phyloP scores from a whole-genome alignment of 2,329 filamentous ascomycete species.

The Aspergillus thermomutatus region DNA sequence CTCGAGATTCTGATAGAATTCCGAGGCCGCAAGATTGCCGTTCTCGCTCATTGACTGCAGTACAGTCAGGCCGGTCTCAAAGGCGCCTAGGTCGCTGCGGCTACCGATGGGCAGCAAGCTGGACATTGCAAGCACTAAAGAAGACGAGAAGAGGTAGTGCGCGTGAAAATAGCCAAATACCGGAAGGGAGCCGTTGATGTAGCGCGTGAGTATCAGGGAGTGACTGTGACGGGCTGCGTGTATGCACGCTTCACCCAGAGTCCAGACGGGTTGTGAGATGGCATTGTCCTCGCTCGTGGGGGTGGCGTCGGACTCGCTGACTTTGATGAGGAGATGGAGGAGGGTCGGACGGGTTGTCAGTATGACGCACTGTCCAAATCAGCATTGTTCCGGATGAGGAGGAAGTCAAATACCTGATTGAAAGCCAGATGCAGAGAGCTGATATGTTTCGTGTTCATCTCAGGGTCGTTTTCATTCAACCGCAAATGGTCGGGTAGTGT shows the following conservation, averaged over 20 bases:
- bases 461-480: constrained; percentile 30
- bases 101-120: constrained; percentile 32
- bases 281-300: constrained; percentile 15
- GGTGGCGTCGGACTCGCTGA: constrained; percentile 20
- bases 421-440: constrained; percentile 38
- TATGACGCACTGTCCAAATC: constrained; percentile 31
- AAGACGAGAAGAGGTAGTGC: constrained; percentile 39
- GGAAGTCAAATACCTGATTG: constrained; percentile 21
- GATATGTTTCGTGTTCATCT: constrained; percentile 31
- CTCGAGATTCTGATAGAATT: constrained; percentile 33
- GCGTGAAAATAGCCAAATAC: constrained; percentile 41
- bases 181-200: constrained; percentile 38
- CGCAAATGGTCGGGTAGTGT: constrained; percentile 33
- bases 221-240: constrained; percentile 37
- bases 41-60: constrained; percentile 34
- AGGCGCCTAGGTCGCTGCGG: constrained; percentile 27
- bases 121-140: constrained; percentile 37
- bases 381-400: background rate
- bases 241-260: constrained; percentile 38
- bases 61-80: constrained; percentile 32
- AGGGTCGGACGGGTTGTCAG: constrained; percentile 39
- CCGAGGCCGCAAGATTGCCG: constrained; percentile 33
- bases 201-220: constrained; percentile 35
- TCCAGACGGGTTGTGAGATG: constrained; percentile 35
- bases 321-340: constrained; percentile 36